Base-by-base conservation (phyloP, 2,329 filamentous ascomycete species). In the Ophiostoma himal-ulmi region DNA sequence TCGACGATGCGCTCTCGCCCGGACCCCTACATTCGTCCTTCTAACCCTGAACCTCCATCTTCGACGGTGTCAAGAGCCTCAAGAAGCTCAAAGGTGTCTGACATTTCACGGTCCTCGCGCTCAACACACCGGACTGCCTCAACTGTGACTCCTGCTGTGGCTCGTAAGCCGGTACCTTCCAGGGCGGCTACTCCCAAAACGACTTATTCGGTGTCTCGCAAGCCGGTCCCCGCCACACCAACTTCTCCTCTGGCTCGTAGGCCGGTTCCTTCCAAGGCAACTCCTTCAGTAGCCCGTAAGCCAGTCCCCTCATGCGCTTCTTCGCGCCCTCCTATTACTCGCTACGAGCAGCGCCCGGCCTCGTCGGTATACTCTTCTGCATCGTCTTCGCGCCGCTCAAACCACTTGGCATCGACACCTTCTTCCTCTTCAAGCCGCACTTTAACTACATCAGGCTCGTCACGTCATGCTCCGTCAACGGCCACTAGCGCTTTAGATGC, bases 11-110 rank as follows among this genome's bases (percentile, higher is more conserved):
- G 37, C 20, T 39, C 37, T 14, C 20, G 11, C 22, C 37, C 37
- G 6, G 37, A 39, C n/a, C 65, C 65, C 11, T 67, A 44, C 22
- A 1, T 6, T 5, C 65, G 65, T 13, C 65, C 65, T 41, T 20
- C 65, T 11, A 67, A 67, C 65, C 65, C 65, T 11, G 65, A 67
- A 14, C 65, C 65, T 22, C 65, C 65, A 2, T 41, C 65, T 8
- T 13, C 62, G 11, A 36, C 36, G 36, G 7, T 34, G 6, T 39
- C 62, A n/a, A 8, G 57, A 5, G 30, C 57, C 14, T 64, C 36
- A n/a, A 41, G n/a, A 65, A 22, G 34, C 14, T 65, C 62, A n/a
- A 41, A 4, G 8, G 36, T 22, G 26, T 36, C 22, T 7, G 11
- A 30, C 11, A 11, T 22, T 4, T 60, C 54, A 22, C 30, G 10